A percentile compares a stretch with the other conserved stretches of the same genome.
Conservation (phyloP, 1,284 basidiomycete genomes). For the Xerocomus cyaneibrunnescens region DNA sequence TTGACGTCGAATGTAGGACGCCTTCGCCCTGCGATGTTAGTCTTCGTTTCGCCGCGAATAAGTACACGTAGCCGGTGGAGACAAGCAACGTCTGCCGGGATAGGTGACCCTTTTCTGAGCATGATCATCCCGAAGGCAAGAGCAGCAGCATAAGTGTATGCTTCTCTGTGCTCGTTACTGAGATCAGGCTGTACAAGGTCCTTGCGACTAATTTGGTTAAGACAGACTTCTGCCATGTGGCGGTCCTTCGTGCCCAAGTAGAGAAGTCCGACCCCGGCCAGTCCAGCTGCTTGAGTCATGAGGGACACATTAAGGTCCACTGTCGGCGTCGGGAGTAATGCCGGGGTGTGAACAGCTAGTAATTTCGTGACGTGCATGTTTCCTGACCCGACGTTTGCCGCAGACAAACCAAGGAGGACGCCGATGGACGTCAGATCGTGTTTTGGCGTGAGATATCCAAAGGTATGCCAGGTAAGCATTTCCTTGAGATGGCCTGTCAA, state of each 20-base stretch:
- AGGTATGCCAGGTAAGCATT: slow-evolving; percentile 87
- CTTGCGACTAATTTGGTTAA: slow-evolving; percentile 78
- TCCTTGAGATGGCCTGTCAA: slow-evolving; percentile 87
- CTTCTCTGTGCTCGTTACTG: slow-evolving; percentile 84
- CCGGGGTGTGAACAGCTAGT: slow-evolving; percentile 90
- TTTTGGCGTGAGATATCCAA: slow-evolving; percentile 91
- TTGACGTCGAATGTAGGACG: slow-evolving; percentile 73
- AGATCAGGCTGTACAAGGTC: slow-evolving; percentile 80
- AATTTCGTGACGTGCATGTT: slow-evolving; percentile 89
- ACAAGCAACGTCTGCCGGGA: slow-evolving; percentile 73
- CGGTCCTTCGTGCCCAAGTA: slow-evolving; percentile 88
- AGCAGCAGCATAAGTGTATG: slow-evolving; percentile 88
- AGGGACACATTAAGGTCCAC: slow-evolving; percentile 90
- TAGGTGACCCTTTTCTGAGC: slow-evolving; percentile 80
- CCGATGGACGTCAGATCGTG: slow-evolving; percentile 95
- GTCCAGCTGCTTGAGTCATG: slow-evolving; percentile 86
- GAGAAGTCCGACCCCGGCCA: slow-evolving; percentile 87
- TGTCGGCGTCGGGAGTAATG: slow-evolving; percentile 83
- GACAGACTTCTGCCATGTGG: slow-evolving; percentile 89
- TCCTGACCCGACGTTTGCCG: slow-evolving; percentile 86
- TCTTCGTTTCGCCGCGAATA: slow-evolving; percentile 66
- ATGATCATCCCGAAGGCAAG: slow-evolving; percentile 95
- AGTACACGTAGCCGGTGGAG: slow-evolving; percentile 66
- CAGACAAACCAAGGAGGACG: slow-evolving; percentile 87
- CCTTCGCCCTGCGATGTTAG: slow-evolving; percentile 36